Conservation (phyloP, 2,329 filamentous ascomycete species). For the Cordyceps tenuipes region DNA sequence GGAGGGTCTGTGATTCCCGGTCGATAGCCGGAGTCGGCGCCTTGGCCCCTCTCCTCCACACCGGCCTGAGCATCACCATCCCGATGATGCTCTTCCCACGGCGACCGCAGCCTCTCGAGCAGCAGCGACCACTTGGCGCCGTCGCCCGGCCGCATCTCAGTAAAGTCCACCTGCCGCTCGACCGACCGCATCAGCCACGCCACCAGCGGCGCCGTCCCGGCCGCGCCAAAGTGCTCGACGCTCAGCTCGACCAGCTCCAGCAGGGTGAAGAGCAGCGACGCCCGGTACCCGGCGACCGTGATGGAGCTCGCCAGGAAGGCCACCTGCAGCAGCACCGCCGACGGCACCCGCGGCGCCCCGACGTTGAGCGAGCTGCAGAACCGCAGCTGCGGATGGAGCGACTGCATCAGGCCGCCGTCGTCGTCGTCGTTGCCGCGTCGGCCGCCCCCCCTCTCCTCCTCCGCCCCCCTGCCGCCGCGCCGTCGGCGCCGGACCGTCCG, state of each 20-base stretch:
- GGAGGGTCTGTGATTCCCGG: neutral
- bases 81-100: constrained; percentile 17
- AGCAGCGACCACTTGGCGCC: constrained; percentile 24
- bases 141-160: constrained; percentile 26
- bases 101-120: constrained; percentile 19
- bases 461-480: no score
- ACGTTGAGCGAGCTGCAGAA: constrained; percentile 33
- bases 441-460: no score
- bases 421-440: constrained; percentile 11
- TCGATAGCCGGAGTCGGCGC: neutral
- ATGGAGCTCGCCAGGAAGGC: constrained; percentile 31
- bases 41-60: neutral
- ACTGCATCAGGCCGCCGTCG: constrained; percentile 21
- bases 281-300: constrained; percentile 23
- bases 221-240: constrained; percentile 24
- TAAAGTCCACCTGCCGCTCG: constrained; percentile 22
- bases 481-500: neutral
- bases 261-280: constrained; percentile 29
- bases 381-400: constrained; percentile 26
- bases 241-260: constrained; percentile 28
- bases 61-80: no score
- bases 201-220: constrained; percentile 27
- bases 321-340: constrained; percentile 29
- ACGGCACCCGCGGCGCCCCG: constrained; percentile 25
- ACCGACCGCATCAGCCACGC: constrained; percentile 28